These are phyloP conservation scores for Ceratocystis diversiconidia DNA, from an alignment of 2,329 filamentous ascomycete genomes.

Conservation along the genomic window DNA sequence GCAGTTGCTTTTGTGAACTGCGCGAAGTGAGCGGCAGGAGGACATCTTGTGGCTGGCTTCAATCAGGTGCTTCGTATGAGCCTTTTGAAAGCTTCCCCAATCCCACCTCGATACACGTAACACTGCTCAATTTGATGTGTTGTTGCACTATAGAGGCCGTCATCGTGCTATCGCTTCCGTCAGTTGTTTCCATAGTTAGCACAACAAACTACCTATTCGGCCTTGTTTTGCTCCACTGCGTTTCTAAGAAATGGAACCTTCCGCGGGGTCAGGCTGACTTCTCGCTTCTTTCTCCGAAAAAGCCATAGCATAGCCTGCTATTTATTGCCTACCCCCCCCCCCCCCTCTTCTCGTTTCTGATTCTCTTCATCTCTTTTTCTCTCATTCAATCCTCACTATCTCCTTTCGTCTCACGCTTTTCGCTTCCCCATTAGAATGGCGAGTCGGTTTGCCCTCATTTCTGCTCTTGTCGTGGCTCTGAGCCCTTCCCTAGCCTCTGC, in stretches of 20 bases:
- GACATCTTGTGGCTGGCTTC: neutral
- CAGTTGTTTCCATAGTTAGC: neutral
- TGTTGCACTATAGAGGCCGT: neutral
- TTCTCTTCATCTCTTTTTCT: neutral
- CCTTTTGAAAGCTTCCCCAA: neutral
- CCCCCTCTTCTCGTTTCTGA: neutral
- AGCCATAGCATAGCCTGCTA: neutral
- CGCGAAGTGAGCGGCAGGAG: neutral
- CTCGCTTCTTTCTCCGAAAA: too few species aligned
- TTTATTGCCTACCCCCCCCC: neutral
- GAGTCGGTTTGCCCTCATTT: neutral
- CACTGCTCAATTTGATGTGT: neutral
- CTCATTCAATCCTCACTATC: neutral
- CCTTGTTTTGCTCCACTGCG: neutral
- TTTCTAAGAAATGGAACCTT: neutral
- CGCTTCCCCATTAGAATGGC: neutral
- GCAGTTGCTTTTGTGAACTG: neutral
- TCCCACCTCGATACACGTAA: neutral
- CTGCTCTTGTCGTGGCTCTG: constrained; percentile 2
- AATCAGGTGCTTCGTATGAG: neutral
- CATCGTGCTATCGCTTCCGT: neutral
- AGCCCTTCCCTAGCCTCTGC: neutral
- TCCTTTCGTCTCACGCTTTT: neutral
- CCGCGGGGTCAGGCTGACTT: neutral
- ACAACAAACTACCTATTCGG: neutral